A percentile compares a stretch with the other conserved stretches of the same genome.
Evolutionary conservation across 257 asterid species (phyloP).

Genomic region (Nicotiana paniculata): DNA sequence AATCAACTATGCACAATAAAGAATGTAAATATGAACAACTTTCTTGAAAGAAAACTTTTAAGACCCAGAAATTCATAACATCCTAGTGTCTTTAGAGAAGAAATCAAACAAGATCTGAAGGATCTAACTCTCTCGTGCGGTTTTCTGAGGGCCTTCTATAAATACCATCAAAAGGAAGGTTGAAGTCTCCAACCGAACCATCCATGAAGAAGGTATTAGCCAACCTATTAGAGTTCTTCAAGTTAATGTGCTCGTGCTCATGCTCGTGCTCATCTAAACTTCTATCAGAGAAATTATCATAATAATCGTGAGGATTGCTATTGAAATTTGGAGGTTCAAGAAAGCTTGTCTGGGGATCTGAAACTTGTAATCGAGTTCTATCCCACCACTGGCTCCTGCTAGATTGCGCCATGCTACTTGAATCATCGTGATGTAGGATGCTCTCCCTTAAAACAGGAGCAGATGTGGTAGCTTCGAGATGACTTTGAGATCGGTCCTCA

Average conservation of each 20-base stretch:
- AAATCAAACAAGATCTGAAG: constrained; percentile 40
- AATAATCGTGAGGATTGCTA: constrained; percentile 16
- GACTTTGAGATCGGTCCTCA: constrained; percentile 38
- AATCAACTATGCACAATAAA: constrained; percentile 51
- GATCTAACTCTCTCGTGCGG: constrained; percentile 26
- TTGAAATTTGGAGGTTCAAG: constrained; percentile 70
- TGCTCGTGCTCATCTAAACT: constrained; percentile 38
- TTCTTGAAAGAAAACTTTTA: background rate
- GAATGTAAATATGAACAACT: constrained; percentile 29
- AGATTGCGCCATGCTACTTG: constrained; percentile 15
- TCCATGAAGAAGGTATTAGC: constrained; percentile 64
- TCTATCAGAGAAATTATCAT: constrained; percentile 37
- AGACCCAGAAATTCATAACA: constrained; percentile 7
- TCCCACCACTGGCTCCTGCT: constrained; percentile 73
- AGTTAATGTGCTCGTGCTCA: constrained; percentile 27
- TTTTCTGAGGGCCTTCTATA: constrained; percentile 35
- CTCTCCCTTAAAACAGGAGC: constrained; percentile 71
- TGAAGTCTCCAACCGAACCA: constrained; percentile 48
- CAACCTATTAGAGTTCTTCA: constrained; percentile 39
- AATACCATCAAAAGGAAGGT: constrained; percentile 74
- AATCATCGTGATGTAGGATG: constrained; percentile 41
- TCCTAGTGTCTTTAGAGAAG: constrained; percentile 13
- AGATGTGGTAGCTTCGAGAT: constrained; percentile 65
- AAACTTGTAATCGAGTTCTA: constrained; percentile 27
- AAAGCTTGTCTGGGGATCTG: constrained; percentile 54